Percentiles rank a stretch among this genome's conserved stretches.
Evolutionary conservation across 2,329 filamentous ascomycete species (phyloP).

Genomic region (Aspergillus oerlinghausenensis): DNA sequence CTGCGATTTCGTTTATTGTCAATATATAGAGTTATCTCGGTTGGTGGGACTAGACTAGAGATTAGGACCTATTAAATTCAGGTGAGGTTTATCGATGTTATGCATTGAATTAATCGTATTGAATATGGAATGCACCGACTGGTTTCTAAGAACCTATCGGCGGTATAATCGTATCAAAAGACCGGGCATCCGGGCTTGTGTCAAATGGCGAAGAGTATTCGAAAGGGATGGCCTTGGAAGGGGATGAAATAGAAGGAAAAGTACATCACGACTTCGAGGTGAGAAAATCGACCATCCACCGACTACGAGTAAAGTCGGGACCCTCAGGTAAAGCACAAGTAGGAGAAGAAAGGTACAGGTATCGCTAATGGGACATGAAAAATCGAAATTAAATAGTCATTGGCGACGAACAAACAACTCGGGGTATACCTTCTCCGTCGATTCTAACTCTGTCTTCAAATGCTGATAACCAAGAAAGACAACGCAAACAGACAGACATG

Average conservation of each 20-base stretch:
- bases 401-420: background rate
- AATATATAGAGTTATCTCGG: background rate
- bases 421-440: slow-evolving; percentile 17
- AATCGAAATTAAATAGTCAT: background rate
- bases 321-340: background rate
- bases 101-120: background rate
- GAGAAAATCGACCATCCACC: background rate
- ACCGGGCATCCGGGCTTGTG: background rate
- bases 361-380: slow-evolving; percentile 1
- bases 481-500: slow-evolving; percentile 13
- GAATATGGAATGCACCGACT: background rate
- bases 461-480: slow-evolving; percentile 6
- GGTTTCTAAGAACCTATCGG: background rate
- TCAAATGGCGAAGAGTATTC: background rate
- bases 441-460: slow-evolving; percentile 14
- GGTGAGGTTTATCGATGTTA: background rate
- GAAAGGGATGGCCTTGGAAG: background rate
- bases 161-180: background rate
- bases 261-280: background rate
- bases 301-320: background rate
- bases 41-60: background rate
- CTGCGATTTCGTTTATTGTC: background rate
- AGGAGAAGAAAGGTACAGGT: background rate
- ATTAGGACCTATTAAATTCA: background rate
- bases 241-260: background rate